Evolutionary conservation across 2,329 filamentous ascomycete species (phyloP).

Genomic region (Ascochyta pisi): DNA sequence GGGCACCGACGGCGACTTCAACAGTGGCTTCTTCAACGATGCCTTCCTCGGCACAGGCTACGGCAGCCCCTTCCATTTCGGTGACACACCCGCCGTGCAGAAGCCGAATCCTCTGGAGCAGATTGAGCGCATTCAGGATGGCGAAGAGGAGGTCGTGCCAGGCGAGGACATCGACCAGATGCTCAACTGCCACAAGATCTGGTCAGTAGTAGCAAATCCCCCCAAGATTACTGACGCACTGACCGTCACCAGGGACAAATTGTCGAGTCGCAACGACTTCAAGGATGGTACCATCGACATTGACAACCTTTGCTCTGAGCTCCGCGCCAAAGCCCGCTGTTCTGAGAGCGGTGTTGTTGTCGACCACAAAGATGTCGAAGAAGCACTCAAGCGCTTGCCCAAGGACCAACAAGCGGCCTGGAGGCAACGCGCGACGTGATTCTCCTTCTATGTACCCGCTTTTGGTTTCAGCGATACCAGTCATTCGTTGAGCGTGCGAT

Average conservation of each 20-base stretch:
- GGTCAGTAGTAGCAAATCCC: slow-evolving; percentile 65
- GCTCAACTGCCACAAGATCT: slow-evolving; percentile 89
- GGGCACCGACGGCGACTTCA: slow-evolving; percentile 66
- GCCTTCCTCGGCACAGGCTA: slow-evolving; percentile 81
- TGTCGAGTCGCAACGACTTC: slow-evolving; percentile 86
- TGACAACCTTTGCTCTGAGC: slow-evolving; percentile 87
- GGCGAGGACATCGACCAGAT: slow-evolving; percentile 67
- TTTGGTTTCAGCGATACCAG: slow-evolving; percentile 18
- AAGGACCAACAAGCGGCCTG: slow-evolving; percentile 29
- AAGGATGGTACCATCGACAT: slow-evolving; percentile 92
- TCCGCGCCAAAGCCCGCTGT: slow-evolving; percentile 95
- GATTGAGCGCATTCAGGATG: slow-evolving; percentile 77
- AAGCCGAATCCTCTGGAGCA: slow-evolving; percentile 74
- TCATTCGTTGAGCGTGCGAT: slow-evolving; percentile 12
- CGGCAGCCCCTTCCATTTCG: slow-evolving; percentile 78
- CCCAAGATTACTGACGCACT: slow-evolving; percentile 4
- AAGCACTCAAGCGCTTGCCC: slow-evolving; percentile 55
- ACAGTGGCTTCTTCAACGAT: slow-evolving; percentile 74
- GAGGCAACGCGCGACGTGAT: neutral
- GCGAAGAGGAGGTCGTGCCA: slow-evolving; percentile 70
- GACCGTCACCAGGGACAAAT: slow-evolving; percentile 75
- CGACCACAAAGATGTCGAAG: slow-evolving; percentile 86
- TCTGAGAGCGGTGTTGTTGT: slow-evolving; percentile 90
- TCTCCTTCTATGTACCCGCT: slow-evolving; percentile 9
- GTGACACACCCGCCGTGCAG: slow-evolving; percentile 53